phyloP scores from a whole-genome alignment of 306 rosid genomes.

The Potentilla sterilis region DNA sequence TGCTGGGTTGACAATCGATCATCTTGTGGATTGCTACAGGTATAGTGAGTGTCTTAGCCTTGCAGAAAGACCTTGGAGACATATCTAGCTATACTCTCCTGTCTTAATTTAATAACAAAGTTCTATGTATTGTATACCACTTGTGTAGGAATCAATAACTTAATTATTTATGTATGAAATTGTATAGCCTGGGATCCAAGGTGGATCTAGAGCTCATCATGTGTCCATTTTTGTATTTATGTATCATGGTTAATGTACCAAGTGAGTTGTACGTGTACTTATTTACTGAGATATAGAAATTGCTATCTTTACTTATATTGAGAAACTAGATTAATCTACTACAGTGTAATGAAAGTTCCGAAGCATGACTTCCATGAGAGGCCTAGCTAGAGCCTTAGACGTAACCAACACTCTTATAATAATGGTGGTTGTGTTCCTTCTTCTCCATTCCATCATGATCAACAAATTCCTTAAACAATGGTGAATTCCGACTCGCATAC shows the following conservation, averaged over 20 bases:
- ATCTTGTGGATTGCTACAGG: conserved; percentile 84
- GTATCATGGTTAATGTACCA: not conserved
- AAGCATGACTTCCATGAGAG: too few relatives aligned
- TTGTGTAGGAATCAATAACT: not conserved
- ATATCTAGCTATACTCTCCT: conserved; percentile 41
- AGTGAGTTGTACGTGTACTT: not conserved
- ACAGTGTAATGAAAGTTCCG: too few relatives aligned
- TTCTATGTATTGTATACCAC: not conserved
- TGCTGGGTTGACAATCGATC: conserved; percentile 89
- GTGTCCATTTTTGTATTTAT: not conserved
- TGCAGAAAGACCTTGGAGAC: conserved; percentile 99
- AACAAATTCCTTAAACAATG: too few relatives aligned
- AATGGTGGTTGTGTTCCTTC: too few relatives aligned
- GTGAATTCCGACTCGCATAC: too few relatives aligned
- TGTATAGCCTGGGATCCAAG: not conserved
- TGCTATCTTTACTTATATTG: too few relatives aligned
- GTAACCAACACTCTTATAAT: too few relatives aligned
- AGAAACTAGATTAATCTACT: too few relatives aligned
- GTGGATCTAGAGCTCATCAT: conserved; percentile 6
- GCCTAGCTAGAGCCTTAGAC: too few relatives aligned
- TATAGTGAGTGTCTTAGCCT: conserved; percentile 74
- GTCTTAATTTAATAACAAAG: not conserved
- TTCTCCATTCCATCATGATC: too few relatives aligned
- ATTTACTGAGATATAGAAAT: not conserved
- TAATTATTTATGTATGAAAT: not conserved